Evolutionary conservation across 2,329 filamentous ascomycete genomes (phyloP), one percentile per base, ranked within the genome.

Genomic region (Talaromyces sp.): DNA sequence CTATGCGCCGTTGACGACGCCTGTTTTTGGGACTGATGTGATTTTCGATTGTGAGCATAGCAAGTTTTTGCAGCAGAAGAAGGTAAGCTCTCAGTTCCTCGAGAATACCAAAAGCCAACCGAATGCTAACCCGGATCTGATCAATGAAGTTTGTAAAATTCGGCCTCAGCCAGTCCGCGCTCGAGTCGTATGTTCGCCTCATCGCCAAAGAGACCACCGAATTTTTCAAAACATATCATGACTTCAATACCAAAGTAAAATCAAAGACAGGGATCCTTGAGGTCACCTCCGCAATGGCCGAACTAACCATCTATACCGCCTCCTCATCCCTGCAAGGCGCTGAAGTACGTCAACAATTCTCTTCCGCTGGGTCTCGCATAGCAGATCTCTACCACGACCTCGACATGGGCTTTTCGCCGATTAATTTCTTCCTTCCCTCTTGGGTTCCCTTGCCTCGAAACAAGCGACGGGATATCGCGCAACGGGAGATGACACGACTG

Each of bases 11-110:
- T 83, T 97, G 65, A 87, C 84, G 27, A 87, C 85, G 6, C 86
- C 86, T 52, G 86, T 88, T 3, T 96, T 96, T 75, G 92, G 92
- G 70, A 88, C 87, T 72, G 89, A 93, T 79, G 92, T 96, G 31
- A 91, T 96, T 62, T 96, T 96, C 75, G 92, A 96, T 76, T 95
- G 92, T 79, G 91, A 92, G 48, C 96, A 96, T 76, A 84, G 91
- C 65, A 96, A 96, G 80, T 85, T 96, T 74, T 96, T 96, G 92
- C 92, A 96, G 81, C 92, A 96, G 83, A 96, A 96, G 83, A 95
- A 94, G 87, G 91, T 93, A 76, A 31, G 27, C 35, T 68, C 14
- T 5, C 9, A 35, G 2, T 8, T 16, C n/a, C 27, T 33, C 7
- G 13, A 22, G 27, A 54, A 8, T 0, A 7, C 1, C 50, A 14